Evolutionary conservation across 768 basidiomycete genomes (phyloP).

Genomic region (Leccinum subtestaceum): DNA sequence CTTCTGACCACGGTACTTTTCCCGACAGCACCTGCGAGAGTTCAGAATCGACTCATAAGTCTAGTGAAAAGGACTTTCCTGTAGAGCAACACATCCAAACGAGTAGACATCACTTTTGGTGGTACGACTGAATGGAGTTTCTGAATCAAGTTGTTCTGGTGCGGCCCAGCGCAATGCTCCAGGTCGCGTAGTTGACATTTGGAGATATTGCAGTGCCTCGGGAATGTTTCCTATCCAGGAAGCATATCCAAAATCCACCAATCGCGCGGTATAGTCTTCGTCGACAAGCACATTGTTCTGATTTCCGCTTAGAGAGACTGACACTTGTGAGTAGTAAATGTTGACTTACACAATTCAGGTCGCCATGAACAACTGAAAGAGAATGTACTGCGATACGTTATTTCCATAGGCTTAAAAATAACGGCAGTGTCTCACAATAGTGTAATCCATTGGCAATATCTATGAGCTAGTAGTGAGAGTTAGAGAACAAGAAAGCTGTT

Average conservation of each 20-base stretch:
- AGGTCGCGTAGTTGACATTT: no score
- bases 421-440: background rate
- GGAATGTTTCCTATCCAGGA: no score
- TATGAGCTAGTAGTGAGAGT: background rate
- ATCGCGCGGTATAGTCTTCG: background rate
- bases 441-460: background rate
- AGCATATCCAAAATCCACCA: no score
- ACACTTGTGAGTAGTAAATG: background rate
- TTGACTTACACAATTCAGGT: background rate
- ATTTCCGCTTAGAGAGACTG: no score
- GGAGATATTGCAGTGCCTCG: no score
- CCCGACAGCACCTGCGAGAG: background rate
- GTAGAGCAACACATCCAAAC: background rate
- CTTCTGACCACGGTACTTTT: background rate
- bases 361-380: background rate
- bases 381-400: background rate
- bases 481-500: background rate
- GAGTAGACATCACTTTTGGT: background rate
- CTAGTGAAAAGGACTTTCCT: background rate
- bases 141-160: no score
- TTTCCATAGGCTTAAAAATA: no score
- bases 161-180: no score
- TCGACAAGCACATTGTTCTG: background rate
- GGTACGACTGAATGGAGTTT: no score
- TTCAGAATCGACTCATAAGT: background rate